phyloP scores from a whole-genome alignment of 2,329 filamentous ascomycete species.

The Blastomyces percursus region DNA sequence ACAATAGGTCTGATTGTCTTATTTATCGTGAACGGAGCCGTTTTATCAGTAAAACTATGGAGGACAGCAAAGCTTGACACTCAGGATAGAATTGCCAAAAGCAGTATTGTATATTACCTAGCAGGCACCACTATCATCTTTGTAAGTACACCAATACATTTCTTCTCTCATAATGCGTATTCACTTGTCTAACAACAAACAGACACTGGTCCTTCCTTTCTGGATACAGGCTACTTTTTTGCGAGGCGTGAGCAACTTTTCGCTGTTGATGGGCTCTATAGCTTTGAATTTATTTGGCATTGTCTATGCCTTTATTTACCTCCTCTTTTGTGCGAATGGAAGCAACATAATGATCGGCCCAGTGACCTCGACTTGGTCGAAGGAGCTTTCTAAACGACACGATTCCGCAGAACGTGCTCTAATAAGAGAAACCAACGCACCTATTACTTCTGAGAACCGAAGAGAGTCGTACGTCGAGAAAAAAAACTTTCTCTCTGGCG shows the following conservation, averaged over 20 bases:
- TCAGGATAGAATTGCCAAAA: slow-evolving; percentile 17
- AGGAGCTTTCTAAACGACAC: not conserved
- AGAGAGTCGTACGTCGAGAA: not conserved
- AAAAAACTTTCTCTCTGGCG: not conserved
- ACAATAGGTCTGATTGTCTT: slow-evolving; percentile 14
- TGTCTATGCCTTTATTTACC: slow-evolving; percentile 16
- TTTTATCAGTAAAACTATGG: slow-evolving; percentile 14
- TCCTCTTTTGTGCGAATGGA: slow-evolving; percentile 18
- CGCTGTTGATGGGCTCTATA: slow-evolving; percentile 16
- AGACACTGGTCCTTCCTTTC: slow-evolving; percentile 18
- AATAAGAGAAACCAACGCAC: not conserved
- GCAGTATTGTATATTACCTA: slow-evolving; percentile 20
- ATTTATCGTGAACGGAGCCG: slow-evolving; percentile 13
- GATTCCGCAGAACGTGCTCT: not conserved
- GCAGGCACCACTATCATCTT: slow-evolving; percentile 15
- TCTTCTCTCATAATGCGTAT: not conserved
- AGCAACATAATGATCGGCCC: slow-evolving; percentile 8
- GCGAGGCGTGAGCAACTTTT: slow-evolving; percentile 6
- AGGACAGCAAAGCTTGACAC: slow-evolving; percentile 14
- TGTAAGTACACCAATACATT: slow-evolving; percentile 12
- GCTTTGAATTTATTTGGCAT: slow-evolving; percentile 19
- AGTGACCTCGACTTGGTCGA: slow-evolving; percentile 6
- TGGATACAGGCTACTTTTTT: slow-evolving; percentile 12
- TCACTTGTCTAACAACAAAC: not conserved
- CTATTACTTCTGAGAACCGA: not conserved